Evolutionary conservation across 768 basidiomycete species (phyloP), one percentile per base, ranked within the genome.

Genomic region (Cystobasidium ongulense): DNA sequence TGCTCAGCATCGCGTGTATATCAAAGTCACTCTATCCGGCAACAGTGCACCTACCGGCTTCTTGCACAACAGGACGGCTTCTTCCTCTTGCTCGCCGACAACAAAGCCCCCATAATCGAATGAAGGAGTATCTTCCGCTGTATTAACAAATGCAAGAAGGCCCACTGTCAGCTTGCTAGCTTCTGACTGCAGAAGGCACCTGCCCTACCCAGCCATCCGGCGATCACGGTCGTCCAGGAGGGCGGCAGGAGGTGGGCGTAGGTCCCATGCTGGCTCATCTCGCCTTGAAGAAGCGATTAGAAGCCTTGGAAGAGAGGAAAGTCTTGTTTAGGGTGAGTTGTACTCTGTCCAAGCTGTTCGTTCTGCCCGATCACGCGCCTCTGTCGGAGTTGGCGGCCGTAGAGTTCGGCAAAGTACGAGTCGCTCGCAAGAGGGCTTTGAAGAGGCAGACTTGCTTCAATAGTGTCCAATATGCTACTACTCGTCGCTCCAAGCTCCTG

Each of bases 41-140:
- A 70, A 25, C 4, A 23, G 3, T 15, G 17, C 29, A 38, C 65
- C 77, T 71, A 87, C 85, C 64, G 87, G 86, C 74, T 91, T 92
- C 83, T 99, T 98, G 62, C 93, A 95, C 77, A 92, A 85, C 21
- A 98, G 86, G 79, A 88, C 89, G 7, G 96, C 96, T 80, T 90
- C 88, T 50, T 92, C 87, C 41, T 86, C 83, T 7, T 86, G 89
- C 79, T 98, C 94, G 17, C 95, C 95, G 10, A 99, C 95, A 61
- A 98, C 92, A 79, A 90, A 95, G 1, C 95, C 95, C 43, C 90
- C 94, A 76, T 92, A 96, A 81, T 99, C 95, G 77, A 97, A 96
- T 0, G 91, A 93, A 0, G 95, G 95, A 0, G 89, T 90, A 80
- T 98, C 95, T 82, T 99, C 95, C 8, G 86, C 86, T 71, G 36